Evolutionary conservation across 148 eudicot genomes (phyloP), one percentile per base, ranked within the genome.

Genomic region (Spergularia marina): DNA sequence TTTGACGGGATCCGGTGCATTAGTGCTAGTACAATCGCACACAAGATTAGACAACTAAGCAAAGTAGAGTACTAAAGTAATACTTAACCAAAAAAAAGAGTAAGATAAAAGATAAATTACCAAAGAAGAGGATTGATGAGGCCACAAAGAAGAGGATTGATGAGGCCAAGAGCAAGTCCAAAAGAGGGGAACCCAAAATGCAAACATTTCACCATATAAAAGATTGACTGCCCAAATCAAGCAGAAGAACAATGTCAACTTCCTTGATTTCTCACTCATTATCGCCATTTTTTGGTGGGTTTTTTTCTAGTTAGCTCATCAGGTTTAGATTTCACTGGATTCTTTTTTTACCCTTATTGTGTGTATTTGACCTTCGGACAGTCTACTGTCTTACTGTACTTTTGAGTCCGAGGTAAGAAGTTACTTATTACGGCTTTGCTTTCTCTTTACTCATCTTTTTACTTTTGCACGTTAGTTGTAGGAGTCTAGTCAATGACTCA

Each of bases 191-290:
- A 91, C 77, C 91, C 92, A 87, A 70, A 76, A 94, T 3, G 91
- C 83, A 70, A 94, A 88, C 91, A 90, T 87, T 81, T 94, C 98
- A 3, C 98, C 98, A 79, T 90, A 94, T 0, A 94, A 85, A 34
- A 94, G 65, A 36, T 77, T 88, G 18, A 79, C 36, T 72, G 86
- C 88, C 98, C 97, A 94, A 6, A 91, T 60, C 16, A 88, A 6
- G 81, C 87, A 81, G 51, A 94, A 78, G 16, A 75, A 81, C n/a
- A 80, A 47, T 40, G 88, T 86, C 78, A 89, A 77, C 62, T 83
- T 87, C 91, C 89, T 83, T 84, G 86, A 78, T 83, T 67, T 87
- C 73, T 63, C 78, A 79, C 81, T 79, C 81, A 78, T 77, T 52
- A 56, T 52, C 56, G 7, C 68, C 83, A 70, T 76, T 56, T 77